phyloP scores from a whole-genome alignment of 2,329 filamentous ascomycete species.

The Dothistroma septosporum region DNA sequence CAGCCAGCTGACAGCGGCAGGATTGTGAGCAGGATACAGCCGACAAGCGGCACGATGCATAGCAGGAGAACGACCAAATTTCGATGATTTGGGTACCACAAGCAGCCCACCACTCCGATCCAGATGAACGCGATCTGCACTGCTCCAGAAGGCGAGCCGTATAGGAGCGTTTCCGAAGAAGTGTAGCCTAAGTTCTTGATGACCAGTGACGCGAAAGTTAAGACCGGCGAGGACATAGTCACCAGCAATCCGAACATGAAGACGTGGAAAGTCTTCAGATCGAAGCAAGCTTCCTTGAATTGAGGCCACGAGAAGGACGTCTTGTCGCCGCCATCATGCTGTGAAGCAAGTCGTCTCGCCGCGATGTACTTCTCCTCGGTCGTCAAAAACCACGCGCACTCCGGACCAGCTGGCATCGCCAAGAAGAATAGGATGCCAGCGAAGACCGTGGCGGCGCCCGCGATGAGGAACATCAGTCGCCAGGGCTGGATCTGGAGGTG shows the following conservation, averaged over 20 bases:
- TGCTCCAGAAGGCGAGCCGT: slow-evolving; percentile 47
- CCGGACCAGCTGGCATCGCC: slow-evolving; percentile 46
- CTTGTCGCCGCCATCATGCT: slow-evolving; percentile 42
- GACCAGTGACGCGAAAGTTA: slow-evolving; percentile 50
- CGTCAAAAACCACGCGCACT: slow-evolving; percentile 49
- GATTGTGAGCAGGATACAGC: slow-evolving; percentile 43
- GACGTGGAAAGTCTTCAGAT: slow-evolving; percentile 45
- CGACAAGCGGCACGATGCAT: slow-evolving; percentile 43
- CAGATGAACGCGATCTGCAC: slow-evolving; percentile 47
- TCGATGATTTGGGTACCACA: slow-evolving; percentile 40
- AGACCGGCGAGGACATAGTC: slow-evolving; percentile 45
- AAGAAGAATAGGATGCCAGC: slow-evolving; percentile 46
- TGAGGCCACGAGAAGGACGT: slow-evolving; percentile 45
- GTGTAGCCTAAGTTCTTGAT: slow-evolving; percentile 48
- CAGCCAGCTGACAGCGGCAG: slow-evolving; percentile 42
- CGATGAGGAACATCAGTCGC: slow-evolving; percentile 49
- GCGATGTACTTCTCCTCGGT: slow-evolving; percentile 43
- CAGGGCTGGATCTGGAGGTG: slow-evolving; percentile 42
- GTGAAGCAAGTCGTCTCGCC: slow-evolving; percentile 36
- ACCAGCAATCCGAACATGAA: slow-evolving; percentile 47
- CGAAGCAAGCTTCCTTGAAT: slow-evolving; percentile 43
- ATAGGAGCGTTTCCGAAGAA: slow-evolving; percentile 46
- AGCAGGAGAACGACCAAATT: slow-evolving; percentile 40
- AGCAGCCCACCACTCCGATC: slow-evolving; percentile 42
- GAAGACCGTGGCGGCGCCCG: slow-evolving; percentile 45